Evolutionary conservation across 495 filamentous ascomycete genomes (phyloP).

Genomic region (Hypoxylon fragiforme): DNA sequence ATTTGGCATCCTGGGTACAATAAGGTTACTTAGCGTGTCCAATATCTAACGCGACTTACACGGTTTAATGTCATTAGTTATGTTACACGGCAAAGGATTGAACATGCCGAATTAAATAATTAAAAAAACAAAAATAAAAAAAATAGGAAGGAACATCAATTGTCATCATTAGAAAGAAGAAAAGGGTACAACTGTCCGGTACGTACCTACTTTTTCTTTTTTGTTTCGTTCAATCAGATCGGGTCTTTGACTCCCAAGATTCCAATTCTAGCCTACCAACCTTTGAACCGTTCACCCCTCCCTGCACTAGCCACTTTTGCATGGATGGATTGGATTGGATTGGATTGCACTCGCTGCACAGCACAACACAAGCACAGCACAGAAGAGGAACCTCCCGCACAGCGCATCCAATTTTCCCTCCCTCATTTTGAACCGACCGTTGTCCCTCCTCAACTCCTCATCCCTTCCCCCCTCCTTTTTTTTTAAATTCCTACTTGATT

Average conservation of each 20-base stretch:
- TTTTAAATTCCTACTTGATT: conserved; percentile 37
- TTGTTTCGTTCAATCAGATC: conserved; percentile 9
- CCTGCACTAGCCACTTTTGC: conserved; percentile 37
- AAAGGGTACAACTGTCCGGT: no score
- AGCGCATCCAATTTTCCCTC: conserved; percentile 44
- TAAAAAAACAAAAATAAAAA: no score
- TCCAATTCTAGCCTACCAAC: conserved; percentile 16
- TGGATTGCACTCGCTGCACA: conserved; percentile 7
- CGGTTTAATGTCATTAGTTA: no score
- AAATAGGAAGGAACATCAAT: no score
- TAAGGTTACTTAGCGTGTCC: conserved; percentile 15
- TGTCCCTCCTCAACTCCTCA: conserved; percentile 46
- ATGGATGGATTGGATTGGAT: background rate
- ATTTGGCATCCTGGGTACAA: background rate
- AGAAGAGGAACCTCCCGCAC: conserved; percentile 9
- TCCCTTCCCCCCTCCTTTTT: conserved; percentile 45
- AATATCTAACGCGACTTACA: conserved; percentile 6
- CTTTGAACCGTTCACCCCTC: conserved; percentile 4
- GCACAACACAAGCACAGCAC: conserved; percentile 15
- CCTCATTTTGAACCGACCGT: conserved; percentile 42
- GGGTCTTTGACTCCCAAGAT: conserved; percentile 11
- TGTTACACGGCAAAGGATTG: no score
- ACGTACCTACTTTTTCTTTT: conserved; percentile 9
- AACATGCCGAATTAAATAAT: no score
- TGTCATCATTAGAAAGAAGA: no score